Percentiles rank a stretch among this genome's conserved stretches.
Conservation (phyloP, 148 eudicot species). For the Nepenthes mirabilis region DNA sequence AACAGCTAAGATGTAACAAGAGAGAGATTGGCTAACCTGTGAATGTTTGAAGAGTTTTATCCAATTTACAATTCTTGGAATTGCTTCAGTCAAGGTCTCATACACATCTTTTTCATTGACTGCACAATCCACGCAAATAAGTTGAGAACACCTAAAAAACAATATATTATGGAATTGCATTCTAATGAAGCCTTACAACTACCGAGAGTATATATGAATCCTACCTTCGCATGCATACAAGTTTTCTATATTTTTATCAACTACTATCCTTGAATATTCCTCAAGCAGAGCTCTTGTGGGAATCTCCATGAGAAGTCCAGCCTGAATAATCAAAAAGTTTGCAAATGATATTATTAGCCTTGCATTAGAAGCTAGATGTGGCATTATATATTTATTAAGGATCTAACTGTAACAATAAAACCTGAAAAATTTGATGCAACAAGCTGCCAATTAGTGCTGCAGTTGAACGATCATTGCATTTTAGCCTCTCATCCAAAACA, state of each 20-base stretch:
- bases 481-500: constrained; percentile 88
- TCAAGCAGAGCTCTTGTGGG: constrained; percentile 62
- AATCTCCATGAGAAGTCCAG: constrained; percentile 61
- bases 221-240: constrained; percentile 96
- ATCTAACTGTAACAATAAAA: constrained; percentile 6
- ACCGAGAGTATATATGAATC: background rate
- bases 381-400: background rate
- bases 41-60: constrained; percentile 52
- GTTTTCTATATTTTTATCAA: constrained; percentile 68
- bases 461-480: constrained; percentile 48
- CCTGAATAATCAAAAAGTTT: constrained; percentile 29
- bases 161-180: background rate
- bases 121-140: constrained; percentile 24
- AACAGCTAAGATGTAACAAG: background rate
- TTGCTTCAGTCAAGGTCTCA: constrained; percentile 55
- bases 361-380: background rate
- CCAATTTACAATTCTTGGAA: constrained; percentile 80
- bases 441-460: constrained; percentile 86
- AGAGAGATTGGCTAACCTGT: constrained; percentile 34
- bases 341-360: background rate
- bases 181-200: background rate
- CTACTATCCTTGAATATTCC: constrained; percentile 49
- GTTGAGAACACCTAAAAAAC: no score
- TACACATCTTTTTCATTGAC: constrained; percentile 58
- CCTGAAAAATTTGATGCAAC: constrained; percentile 95